A percentile compares a stretch with the other conserved stretches of the same genome.
Evolutionary conservation across 345 rosid species (phyloP).

Genomic region (Mercurialis annua): DNA sequence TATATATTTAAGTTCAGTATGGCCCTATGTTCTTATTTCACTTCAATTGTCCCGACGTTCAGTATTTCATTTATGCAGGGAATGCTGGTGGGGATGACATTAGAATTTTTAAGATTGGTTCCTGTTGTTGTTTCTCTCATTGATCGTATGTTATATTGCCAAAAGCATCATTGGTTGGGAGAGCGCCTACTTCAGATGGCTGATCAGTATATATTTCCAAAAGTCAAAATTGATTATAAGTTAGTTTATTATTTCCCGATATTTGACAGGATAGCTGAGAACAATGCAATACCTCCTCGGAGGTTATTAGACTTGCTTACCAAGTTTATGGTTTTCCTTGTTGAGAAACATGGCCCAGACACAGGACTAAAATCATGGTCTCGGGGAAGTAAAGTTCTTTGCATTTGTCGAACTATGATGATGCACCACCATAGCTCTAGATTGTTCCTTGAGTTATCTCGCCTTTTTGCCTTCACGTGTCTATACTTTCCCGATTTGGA

Average conservation of each 20-base stretch:
- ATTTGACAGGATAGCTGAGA: constrained; percentile 71
- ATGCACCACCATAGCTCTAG: constrained; percentile 82
- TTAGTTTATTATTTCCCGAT: constrained; percentile 72
- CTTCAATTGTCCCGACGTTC: constrained; percentile 13
- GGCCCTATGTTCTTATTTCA: background rate
- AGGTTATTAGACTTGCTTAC: constrained; percentile 61
- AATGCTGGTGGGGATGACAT: constrained; percentile 70
- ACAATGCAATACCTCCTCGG: constrained; percentile 68
- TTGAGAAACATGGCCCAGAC: constrained; percentile 58
- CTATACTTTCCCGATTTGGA: constrained; percentile 92
- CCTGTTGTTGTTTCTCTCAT: constrained; percentile 66
- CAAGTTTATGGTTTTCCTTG: constrained; percentile 60
- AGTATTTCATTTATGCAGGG: constrained; percentile 41
- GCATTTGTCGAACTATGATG: constrained; percentile 84
- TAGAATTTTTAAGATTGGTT: constrained; percentile 62
- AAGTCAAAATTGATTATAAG: constrained; percentile 48
- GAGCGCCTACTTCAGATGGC: constrained; percentile 73
- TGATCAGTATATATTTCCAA: constrained; percentile 65
- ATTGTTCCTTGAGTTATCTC: constrained; percentile 76
- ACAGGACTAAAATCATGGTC: constrained; percentile 81
- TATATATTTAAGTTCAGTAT: no score
- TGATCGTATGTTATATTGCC: constrained; percentile 66
- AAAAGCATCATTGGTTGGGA: constrained; percentile 74
- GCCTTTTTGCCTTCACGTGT: constrained; percentile 78
- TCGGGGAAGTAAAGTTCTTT: constrained; percentile 84